Evolutionary conservation across 495 filamentous ascomycete genomes (phyloP).

Genomic region (Jackrogersella multiformis): DNA sequence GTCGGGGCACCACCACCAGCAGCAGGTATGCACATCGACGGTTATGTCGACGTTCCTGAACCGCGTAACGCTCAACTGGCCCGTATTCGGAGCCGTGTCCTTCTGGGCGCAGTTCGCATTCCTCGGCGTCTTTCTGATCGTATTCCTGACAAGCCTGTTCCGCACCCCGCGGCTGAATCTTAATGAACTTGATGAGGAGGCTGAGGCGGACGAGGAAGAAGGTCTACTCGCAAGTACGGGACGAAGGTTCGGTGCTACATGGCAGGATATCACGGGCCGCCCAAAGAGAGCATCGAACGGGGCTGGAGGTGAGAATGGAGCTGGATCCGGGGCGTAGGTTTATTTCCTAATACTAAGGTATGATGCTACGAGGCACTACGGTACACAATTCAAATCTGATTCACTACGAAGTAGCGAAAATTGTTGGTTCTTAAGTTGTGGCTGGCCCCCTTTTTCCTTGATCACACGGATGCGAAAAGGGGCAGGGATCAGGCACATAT

Average conservation of each 20-base stretch:
- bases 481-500: conserved; percentile 5
- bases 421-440: not conserved
- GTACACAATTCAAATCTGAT: not conserved
- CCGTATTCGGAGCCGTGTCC: conserved; percentile 89
- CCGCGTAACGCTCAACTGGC: conserved; percentile 92
- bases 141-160: conserved; percentile 78
- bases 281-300: conserved; percentile 8
- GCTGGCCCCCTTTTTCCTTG: not conserved
- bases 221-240: conserved; percentile 84
- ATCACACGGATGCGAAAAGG: not conserved
- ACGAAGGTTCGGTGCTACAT: conserved; percentile 80
- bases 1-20: conserved; percentile 50
- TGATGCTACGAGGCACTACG: not conserved
- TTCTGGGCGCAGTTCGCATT: conserved; percentile 98
- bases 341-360: not conserved
- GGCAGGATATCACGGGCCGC: conserved; percentile 82
- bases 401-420: too few species aligned
- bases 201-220: conserved; percentile 95
- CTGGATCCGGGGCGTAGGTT: conserved; percentile 4
- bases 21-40: conserved; percentile 85
- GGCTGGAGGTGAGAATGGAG: conserved; percentile 3
- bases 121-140: conserved; percentile 80
- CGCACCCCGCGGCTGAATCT: conserved; percentile 80
- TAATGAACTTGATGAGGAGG: conserved; percentile 82
- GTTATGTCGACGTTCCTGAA: conserved; percentile 93